A percentile compares a stretch with the other conserved stretches of the same genome.
These are phyloP conservation scores for Staphylotrichum longicolle DNA, from an alignment of 495 filamentous ascomycete genomes.

Conservation along the genomic window DNA sequence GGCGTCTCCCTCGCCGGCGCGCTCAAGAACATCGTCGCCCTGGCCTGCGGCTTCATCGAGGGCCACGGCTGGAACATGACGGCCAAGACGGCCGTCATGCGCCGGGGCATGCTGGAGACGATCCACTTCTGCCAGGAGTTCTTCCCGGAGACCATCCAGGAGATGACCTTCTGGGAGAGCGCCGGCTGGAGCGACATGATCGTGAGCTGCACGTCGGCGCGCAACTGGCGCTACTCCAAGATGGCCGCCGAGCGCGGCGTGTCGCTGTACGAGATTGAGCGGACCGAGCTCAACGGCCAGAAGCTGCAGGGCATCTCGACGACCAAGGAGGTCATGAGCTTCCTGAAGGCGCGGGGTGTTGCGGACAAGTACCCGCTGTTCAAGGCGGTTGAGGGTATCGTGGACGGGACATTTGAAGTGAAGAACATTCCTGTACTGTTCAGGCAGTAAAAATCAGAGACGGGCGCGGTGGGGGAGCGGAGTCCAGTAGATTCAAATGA, in stretches of 20 bases:
- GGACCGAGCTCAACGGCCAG: slow-evolving; percentile 89
- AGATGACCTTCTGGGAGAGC: slow-evolving; percentile 89
- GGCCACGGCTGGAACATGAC: slow-evolving; percentile 98
- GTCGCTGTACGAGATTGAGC: slow-evolving; percentile 82
- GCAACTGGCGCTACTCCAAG: slow-evolving; percentile 93
- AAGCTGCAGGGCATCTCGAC: slow-evolving; percentile 94
- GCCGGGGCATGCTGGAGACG: slow-evolving; percentile 90
- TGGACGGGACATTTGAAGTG: slow-evolving; percentile 57
- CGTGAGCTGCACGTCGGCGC: slow-evolving; percentile 84
- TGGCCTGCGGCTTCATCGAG: slow-evolving; percentile 93
- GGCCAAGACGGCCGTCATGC: slow-evolving; percentile 95
- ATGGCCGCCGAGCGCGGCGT: slow-evolving; percentile 76
- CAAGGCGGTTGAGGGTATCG: slow-evolving; percentile 72
- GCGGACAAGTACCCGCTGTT: slow-evolving; percentile 90
- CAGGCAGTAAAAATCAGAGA: slow-evolving; percentile 28
- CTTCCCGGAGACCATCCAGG: slow-evolving; percentile 74
- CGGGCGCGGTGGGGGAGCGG: not conserved
- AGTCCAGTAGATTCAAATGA: not conserved
- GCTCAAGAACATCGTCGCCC: slow-evolving; percentile 94
- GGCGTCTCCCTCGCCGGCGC: slow-evolving; percentile 94
- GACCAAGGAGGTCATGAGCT: slow-evolving; percentile 82
- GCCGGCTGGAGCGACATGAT: slow-evolving; percentile 96
- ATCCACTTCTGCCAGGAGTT: slow-evolving; percentile 91
- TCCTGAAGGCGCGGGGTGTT: slow-evolving; percentile 71
- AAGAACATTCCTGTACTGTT: slow-evolving; percentile 63